phyloP scores from a whole-genome alignment of 139 green algal genomes.

The Tetraselmis chui region DNA sequence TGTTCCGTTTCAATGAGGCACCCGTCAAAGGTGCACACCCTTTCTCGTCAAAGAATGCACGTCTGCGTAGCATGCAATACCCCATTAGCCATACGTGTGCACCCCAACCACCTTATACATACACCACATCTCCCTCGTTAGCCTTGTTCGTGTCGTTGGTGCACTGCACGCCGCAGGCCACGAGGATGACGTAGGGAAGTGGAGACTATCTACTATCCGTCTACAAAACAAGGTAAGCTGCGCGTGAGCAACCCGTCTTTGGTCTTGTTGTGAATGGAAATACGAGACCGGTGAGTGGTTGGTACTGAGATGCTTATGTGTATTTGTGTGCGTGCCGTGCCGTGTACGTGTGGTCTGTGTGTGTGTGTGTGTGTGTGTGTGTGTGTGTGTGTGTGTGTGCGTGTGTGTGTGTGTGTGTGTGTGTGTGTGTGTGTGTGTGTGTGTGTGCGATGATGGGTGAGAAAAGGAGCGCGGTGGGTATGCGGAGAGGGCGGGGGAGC shows the following conservation, averaged over 20 bases:
- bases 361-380: not conserved
- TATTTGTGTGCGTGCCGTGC: not conserved
- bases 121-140: no score
- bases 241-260: no score
- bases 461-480: conserved; percentile 11
- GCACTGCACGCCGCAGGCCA: not conserved
- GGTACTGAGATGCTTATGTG: no score
- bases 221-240: conserved; percentile 16
- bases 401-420: not conserved
- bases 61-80: not conserved
- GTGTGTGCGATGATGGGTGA: no score
- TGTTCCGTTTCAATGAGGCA: conserved; percentile 6
- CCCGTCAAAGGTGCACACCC: not conserved
- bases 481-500: conserved; percentile 5
- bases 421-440: no score
- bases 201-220: conserved; percentile 1
- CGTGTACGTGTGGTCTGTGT: no score
- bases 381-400: not conserved
- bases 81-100: no score
- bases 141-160: no score
- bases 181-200: not conserved
- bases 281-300: no score
- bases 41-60: not conserved
- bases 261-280: no score
- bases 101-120: no score